Percentiles rank a stretch among this genome's conserved stretches.
These are phyloP conservation scores for Marvania coccoides DNA, from an alignment of 139 green algal genomes.

Conservation along the genomic window DNA sequence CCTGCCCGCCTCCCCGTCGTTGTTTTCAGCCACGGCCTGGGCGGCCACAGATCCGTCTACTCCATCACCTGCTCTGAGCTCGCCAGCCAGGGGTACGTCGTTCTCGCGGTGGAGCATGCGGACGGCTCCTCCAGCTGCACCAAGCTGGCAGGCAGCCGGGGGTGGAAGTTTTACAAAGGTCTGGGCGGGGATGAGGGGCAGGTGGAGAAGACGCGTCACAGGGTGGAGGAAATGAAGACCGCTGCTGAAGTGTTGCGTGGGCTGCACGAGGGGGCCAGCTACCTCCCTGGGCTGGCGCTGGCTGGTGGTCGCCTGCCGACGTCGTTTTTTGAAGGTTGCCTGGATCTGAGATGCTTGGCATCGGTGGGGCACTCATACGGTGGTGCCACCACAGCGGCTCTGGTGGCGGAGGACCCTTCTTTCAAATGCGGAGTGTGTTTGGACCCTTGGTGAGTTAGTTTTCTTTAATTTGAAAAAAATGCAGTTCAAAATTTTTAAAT, in stretches of 20 bases:
- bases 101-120: slow-evolving; percentile 58
- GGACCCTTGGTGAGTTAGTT: slow-evolving; percentile 65
- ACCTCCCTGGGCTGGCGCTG: slow-evolving; percentile 2
- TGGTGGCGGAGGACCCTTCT: slow-evolving; percentile 22
- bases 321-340: slow-evolving; percentile 14
- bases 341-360: slow-evolving; percentile 37
- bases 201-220: slow-evolving; percentile 9
- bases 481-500: too few relatives aligned
- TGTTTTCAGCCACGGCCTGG: slow-evolving; percentile 47
- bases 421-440: slow-evolving; percentile 36
- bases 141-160: slow-evolving; percentile 21
- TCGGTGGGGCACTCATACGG: slow-evolving; percentile 49
- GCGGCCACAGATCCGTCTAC: slow-evolving; percentile 52
- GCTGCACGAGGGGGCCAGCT: not conserved
- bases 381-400: slow-evolving; percentile 43
- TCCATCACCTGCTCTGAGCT: slow-evolving; percentile 49
- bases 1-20: slow-evolving; percentile 11
- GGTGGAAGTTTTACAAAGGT: slow-evolving; percentile 8
- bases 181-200: slow-evolving; percentile 9
- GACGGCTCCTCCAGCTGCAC: slow-evolving; percentile 41
- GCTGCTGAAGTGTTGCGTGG: not conserved
- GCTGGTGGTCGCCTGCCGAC: not conserved
- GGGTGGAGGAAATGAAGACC: slow-evolving; percentile 22
- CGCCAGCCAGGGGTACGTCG: slow-evolving; percentile 49
- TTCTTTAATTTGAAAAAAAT: too few relatives aligned